Conservation (phyloP, 495 filamentous ascomycete genomes). For the Niebla homalea region DNA sequence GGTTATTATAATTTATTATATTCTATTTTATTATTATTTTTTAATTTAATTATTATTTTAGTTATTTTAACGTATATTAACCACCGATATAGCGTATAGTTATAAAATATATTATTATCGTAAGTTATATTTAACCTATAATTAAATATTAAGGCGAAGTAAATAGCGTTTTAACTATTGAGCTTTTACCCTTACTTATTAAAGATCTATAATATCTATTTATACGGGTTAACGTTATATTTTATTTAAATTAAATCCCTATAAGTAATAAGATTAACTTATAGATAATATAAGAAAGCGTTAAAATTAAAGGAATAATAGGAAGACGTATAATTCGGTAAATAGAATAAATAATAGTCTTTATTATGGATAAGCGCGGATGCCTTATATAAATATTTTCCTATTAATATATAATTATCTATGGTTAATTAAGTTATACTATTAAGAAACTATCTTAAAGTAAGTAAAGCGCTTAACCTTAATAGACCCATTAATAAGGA, state of each 20-base stretch:
- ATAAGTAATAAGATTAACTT: background rate
- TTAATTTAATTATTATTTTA: background rate
- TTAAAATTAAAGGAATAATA: background rate
- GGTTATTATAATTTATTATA: background rate
- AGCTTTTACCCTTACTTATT: background rate
- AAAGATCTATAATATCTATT: background rate
- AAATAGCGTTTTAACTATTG: background rate
- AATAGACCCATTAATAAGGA: background rate
- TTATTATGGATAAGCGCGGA: background rate
- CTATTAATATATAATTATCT: background rate
- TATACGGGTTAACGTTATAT: background rate
- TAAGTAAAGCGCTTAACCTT: background rate
- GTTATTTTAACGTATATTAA: background rate
- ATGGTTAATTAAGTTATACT: background rate
- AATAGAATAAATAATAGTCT: background rate
- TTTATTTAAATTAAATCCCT: background rate
- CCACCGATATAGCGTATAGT: background rate
- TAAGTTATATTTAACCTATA: background rate
- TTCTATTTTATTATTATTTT: background rate
- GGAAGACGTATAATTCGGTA: background rate
- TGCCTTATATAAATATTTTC: background rate
- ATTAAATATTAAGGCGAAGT: background rate
- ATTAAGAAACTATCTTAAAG: background rate
- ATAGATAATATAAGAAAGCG: background rate
- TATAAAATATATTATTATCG: background rate